Evolutionary conservation across 139 green algal species (phyloP).

Genomic region (Zygnema cylindricum): DNA sequence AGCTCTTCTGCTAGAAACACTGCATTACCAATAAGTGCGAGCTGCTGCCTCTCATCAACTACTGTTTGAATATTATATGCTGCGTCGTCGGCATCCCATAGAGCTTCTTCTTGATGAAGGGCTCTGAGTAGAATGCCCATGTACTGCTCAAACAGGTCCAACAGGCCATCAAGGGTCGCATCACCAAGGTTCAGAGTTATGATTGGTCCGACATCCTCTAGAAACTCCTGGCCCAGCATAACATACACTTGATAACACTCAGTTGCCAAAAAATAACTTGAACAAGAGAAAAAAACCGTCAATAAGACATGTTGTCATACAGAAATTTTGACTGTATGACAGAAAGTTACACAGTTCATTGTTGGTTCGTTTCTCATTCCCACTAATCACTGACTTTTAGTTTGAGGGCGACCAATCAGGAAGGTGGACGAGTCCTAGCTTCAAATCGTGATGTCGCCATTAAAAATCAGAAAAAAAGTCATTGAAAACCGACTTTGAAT

Average conservation of each 20-base stretch:
- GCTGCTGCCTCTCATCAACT: constrained; percentile 51
- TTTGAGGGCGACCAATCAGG: no score
- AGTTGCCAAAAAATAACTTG: no score
- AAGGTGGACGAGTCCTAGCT: no score
- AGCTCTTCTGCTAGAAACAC: constrained; percentile 44
- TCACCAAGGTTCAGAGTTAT: constrained; percentile 54
- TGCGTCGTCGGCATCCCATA: constrained; percentile 7
- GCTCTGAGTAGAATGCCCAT: constrained; percentile 49
- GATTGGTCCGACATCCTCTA: constrained; percentile 57
- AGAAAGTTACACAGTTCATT: no score
- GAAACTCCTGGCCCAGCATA: constrained; percentile 55
- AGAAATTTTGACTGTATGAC: no score
- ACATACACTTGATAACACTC: not conserved
- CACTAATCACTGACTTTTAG: no score
- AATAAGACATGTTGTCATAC: no score
- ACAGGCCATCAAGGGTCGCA: constrained; percentile 52
- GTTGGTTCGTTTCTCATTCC: no score
- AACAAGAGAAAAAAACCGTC: no score
- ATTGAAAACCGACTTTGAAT: no score
- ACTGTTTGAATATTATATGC: constrained; percentile 26
- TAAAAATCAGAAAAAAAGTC: no score
- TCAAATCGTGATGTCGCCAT: no score
- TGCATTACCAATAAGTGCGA: constrained; percentile 58
- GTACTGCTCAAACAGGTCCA: constrained; percentile 55
- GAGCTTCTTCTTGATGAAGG: constrained; percentile 26